Base-by-base conservation (phyloP, 2,329 filamentous ascomycete species). In the Pseudovirgaria hyperparasitica region DNA sequence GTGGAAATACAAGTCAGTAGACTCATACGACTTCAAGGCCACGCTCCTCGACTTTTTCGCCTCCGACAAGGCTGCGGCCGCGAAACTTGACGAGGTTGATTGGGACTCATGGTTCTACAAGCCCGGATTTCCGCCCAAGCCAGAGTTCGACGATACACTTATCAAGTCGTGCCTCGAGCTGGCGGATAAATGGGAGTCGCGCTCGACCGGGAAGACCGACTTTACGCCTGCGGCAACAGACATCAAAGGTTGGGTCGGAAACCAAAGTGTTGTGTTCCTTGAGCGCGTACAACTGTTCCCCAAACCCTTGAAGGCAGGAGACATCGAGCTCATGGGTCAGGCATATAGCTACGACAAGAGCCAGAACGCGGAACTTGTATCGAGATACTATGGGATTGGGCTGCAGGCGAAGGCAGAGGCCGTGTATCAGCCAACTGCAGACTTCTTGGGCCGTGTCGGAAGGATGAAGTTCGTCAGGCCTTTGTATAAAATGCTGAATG, bases 391-490 rank as follows among this genome's bases (percentile, higher is more conserved):
- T 45, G 70, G 73, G 28, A 70, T 94, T 18, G 82, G 82, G 2
- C 67, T 98, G 45, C 71, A 71, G 42, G 79, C 82, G 9, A 70
- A 74, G 31, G 81, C 85, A 42, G 54, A 66, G 27, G 69, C 64
- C 31, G 70, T 79, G 19, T 82, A 87, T 43, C 50, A 71, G 33
- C 76, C 76, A 2, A 72, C 82, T 0, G 74, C 78, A 2, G 71
- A 81, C 32, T 62, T 94, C 29, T 62, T 96, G 20, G 81, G 82
- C 17, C 66, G 67, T 27, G 85, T 94, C 14, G 90, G 90, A 9
- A 66, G 90, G 31, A 96, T 98, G 90, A 96, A 96, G 68, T 96
- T 87, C 54, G 87, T 96, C 32, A 67, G 87, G 25, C 84, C 87
- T 13, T 57, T 96, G 46, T 94, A 78, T 59, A 69, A 78, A 34